Evolutionary conservation across 2,329 filamentous ascomycete genomes (phyloP).

Genomic region (Colletotrichum noveboracense): DNA sequence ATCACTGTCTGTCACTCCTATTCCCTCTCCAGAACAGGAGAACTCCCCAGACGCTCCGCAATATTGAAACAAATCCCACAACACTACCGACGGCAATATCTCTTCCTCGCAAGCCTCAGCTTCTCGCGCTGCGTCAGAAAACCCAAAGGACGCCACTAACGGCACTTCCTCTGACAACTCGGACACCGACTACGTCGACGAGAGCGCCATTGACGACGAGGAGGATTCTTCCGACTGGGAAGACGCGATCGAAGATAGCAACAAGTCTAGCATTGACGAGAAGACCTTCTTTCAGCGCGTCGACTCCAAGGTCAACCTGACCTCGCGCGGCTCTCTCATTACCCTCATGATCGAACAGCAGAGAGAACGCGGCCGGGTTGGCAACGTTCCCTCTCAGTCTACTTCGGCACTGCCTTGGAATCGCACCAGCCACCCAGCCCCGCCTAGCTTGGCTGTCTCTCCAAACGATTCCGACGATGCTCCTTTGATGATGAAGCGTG

Average conservation of each 20-base stretch:
- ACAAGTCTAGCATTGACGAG: slow-evolving; percentile 82
- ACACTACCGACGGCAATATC: neutral
- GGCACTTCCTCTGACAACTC: slow-evolving; percentile 52
- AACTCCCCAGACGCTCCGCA: neutral
- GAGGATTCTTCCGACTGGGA: slow-evolving; percentile 66
- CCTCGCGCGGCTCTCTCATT: slow-evolving; percentile 85
- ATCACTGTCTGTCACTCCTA: neutral
- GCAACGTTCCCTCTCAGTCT: slow-evolving; percentile 70
- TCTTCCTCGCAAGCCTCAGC: neutral
- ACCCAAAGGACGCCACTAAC: slow-evolving; percentile 40
- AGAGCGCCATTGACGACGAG: slow-evolving; percentile 82
- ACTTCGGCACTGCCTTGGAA: slow-evolving; percentile 72
- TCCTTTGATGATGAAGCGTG: slow-evolving; percentile 68
- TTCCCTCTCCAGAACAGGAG: neutral
- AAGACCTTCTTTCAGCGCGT: slow-evolving; percentile 88
- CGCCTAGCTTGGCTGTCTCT: slow-evolving; percentile 50
- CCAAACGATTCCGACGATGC: slow-evolving; percentile 67
- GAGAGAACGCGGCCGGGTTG: slow-evolving; percentile 71
- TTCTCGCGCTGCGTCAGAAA: neutral
- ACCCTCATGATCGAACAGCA: slow-evolving; percentile 84
- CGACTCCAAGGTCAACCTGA: slow-evolving; percentile 83
- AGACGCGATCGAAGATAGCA: slow-evolving; percentile 78
- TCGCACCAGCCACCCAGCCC: slow-evolving; percentile 49
- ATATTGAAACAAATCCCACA: neutral
- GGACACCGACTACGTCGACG: slow-evolving; percentile 73